Conservation (phyloP, 73 alveolate species). For the Paramecium bursaria region DNA sequence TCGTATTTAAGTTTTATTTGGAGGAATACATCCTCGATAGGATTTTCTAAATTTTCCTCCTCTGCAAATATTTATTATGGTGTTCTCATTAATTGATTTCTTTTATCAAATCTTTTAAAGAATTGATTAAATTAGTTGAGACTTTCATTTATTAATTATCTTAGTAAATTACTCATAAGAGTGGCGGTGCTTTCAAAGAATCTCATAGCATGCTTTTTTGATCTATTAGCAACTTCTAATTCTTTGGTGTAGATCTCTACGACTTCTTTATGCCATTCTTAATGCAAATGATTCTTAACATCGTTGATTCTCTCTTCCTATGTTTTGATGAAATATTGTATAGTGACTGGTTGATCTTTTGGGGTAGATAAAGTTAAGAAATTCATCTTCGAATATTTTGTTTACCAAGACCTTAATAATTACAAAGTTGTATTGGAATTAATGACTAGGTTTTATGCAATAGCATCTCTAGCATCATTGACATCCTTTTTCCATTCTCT, state of each 20-base stretch:
- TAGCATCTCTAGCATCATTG: constrained; percentile 93
- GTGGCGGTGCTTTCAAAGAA: constrained; percentile 91
- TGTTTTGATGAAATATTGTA: constrained; percentile 76
- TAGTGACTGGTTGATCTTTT: constrained; percentile 83
- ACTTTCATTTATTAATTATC: constrained; percentile 84
- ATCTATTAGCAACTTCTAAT: constrained; percentile 48
- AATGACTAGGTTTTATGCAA: constrained; percentile 87
- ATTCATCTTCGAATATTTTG: constrained; percentile 79
- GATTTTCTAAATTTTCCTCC: constrained; percentile 81
- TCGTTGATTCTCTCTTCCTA: constrained; percentile 71
- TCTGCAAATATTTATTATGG: constrained; percentile 76
- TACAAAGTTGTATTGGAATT: constrained; percentile 87
- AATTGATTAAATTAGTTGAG: constrained; percentile 80
- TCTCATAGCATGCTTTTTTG: constrained; percentile 83
- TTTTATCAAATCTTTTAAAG: constrained; percentile 82
- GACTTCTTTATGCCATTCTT: constrained; percentile 71
- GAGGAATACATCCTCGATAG: constrained; percentile 87
- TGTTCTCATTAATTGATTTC: constrained; percentile 68
- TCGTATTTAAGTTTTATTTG: constrained; percentile 77
- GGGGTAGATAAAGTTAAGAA: constrained; percentile 84
- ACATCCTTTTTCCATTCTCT: constrained; percentile 94
- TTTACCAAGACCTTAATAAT: constrained; percentile 88
- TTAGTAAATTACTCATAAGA: constrained; percentile 88
- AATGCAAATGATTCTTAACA: constrained; percentile 58
- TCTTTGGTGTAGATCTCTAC: constrained; percentile 64